Evolutionary conservation across 768 basidiomycete species (phyloP).

Genomic region (Lactarius akahatsu): DNA sequence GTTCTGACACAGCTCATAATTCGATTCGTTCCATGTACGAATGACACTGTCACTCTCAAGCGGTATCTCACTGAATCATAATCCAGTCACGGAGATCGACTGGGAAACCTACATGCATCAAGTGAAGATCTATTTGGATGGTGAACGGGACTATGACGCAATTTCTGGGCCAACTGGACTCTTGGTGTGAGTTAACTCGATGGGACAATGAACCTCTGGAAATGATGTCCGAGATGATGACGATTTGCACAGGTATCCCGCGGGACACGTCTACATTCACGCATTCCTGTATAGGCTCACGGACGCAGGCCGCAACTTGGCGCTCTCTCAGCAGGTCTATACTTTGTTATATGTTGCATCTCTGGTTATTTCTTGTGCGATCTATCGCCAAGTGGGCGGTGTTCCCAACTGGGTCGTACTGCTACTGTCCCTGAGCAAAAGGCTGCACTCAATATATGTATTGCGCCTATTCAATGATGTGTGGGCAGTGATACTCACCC

Average conservation of each 20-base stretch:
- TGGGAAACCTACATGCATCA: slow-evolving; percentile 97
- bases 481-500: slow-evolving; percentile 69
- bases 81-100: slow-evolving; percentile 95
- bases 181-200: slow-evolving; percentile 64
- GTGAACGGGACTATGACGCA: slow-evolving; percentile 77
- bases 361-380: slow-evolving; percentile 59
- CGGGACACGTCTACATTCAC: slow-evolving; percentile 87
- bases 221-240: background rate
- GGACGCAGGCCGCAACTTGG: slow-evolving; percentile 56
- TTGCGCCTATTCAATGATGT: slow-evolving; percentile 95
- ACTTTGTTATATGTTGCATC: slow-evolving; percentile 68
- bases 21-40: slow-evolving; percentile 72
- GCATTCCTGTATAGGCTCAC: slow-evolving; percentile 65
- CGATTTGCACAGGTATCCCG: slow-evolving; percentile 72
- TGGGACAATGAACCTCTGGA: background rate
- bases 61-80: slow-evolving; percentile 27
- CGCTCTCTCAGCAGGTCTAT: slow-evolving; percentile 76
- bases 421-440: slow-evolving; percentile 82
- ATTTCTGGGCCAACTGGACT: slow-evolving; percentile 92
- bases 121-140: slow-evolving; percentile 70
- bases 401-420: slow-evolving; percentile 72
- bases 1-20: slow-evolving; percentile 79
- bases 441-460: slow-evolving; percentile 90
- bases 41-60: slow-evolving; percentile 36
- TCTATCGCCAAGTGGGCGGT: slow-evolving; percentile 62